These are phyloP conservation scores for Lecanicillium sp. DNA, from an alignment of 2,329 filamentous ascomycete genomes.

Conservation along the genomic window DNA sequence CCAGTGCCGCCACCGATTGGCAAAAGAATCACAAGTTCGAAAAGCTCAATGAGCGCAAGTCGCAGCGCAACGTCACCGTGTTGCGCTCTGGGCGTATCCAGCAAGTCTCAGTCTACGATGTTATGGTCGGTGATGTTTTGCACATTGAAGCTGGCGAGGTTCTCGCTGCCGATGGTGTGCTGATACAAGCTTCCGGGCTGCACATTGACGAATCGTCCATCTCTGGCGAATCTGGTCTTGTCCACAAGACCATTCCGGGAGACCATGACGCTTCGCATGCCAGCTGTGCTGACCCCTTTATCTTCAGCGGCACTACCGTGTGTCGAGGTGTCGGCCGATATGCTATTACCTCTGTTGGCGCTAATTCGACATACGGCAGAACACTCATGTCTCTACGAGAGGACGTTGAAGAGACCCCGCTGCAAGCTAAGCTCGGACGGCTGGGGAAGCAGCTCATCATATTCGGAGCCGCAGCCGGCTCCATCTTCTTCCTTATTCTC, in stretches of 20 bases:
- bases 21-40: slow-evolving; percentile 77
- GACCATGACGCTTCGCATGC: slow-evolving; percentile 52
- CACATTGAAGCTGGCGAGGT: slow-evolving; percentile 67
- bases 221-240: slow-evolving; percentile 54
- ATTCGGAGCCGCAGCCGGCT: slow-evolving; percentile 30
- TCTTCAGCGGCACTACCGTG: slow-evolving; percentile 71
- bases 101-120: slow-evolving; percentile 62
- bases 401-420: slow-evolving; percentile 67
- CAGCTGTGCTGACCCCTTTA: slow-evolving; percentile 60
- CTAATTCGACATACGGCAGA: slow-evolving; percentile 68
- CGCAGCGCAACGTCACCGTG: slow-evolving; percentile 66
- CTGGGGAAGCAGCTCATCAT: slow-evolving; percentile 66
- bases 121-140: slow-evolving; percentile 68
- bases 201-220: slow-evolving; percentile 58
- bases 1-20: slow-evolving; percentile 74
- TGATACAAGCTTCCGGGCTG: slow-evolving; percentile 59
- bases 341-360: slow-evolving; percentile 65
- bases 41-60: slow-evolving; percentile 73
- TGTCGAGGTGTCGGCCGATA: slow-evolving; percentile 70
- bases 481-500: slow-evolving; percentile 32
- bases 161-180: slow-evolving; percentile 64
- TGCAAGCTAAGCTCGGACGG: slow-evolving; percentile 70
- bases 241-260: slow-evolving; percentile 54
- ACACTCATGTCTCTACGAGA: slow-evolving; percentile 73
- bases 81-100: slow-evolving; percentile 65